Evolutionary conservation across 2,329 filamentous ascomycete genomes (phyloP).

Genomic region (Colletotrichum sojae): DNA sequence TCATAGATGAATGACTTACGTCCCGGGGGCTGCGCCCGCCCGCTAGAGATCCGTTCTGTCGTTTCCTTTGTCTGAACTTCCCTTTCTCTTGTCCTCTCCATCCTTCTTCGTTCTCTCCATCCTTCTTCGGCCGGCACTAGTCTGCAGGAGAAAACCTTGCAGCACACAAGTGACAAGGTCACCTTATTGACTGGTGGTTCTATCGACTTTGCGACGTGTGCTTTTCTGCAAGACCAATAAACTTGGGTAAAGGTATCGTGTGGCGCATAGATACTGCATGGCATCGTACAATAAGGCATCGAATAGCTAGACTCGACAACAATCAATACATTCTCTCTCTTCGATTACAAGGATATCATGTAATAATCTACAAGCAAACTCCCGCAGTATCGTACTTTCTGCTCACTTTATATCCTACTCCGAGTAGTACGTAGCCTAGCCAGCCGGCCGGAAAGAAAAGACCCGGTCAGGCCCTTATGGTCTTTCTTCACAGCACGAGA

Average conservation of each 20-base stretch:
- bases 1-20: no score
- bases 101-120: not conserved
- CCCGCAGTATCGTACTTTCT: constrained; percentile 1
- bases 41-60: not conserved
- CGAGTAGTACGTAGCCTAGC: no score
- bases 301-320: not conserved
- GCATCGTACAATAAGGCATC: not conserved
- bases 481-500: constrained; percentile 69
- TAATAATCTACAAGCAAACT: constrained; percentile 30
- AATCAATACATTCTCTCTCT: constrained; percentile 1
- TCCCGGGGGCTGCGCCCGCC: constrained; percentile 4
- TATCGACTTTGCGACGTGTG: not conserved
- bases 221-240: no score
- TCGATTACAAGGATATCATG: constrained; percentile 32
- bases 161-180: not conserved
- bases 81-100: not conserved
- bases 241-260: no score
- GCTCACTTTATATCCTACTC: not conserved
- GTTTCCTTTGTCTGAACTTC: constrained; percentile 33
- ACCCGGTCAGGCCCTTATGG: no score
- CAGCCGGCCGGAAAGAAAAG: no score
- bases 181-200: not conserved
- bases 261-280: not conserved
- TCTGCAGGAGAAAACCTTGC: constrained; percentile 5
- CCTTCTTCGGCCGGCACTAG: not conserved